Conservation (phyloP, 2,329 filamentous ascomycete species). For the Magnaporthales sp. region DNA sequence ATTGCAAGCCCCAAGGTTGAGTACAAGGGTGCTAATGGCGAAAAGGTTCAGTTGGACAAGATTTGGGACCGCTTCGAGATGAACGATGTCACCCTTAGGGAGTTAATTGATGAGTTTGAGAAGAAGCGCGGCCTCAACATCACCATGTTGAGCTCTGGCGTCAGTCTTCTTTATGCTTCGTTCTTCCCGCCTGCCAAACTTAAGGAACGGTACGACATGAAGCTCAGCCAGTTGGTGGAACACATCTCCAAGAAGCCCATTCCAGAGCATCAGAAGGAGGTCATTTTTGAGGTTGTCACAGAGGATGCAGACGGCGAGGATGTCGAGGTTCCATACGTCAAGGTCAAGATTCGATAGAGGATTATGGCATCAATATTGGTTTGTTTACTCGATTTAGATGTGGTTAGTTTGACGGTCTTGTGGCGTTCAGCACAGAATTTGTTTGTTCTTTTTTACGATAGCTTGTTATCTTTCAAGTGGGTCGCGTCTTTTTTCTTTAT, state of each 20-base stretch:
- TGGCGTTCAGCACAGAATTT: neutral
- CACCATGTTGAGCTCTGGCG: slow-evolving; percentile 94
- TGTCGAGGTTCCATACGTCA: slow-evolving; percentile 94
- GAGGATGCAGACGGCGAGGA: slow-evolving; percentile 87
- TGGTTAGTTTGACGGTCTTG: neutral
- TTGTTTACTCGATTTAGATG: neutral
- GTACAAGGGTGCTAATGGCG: slow-evolving; percentile 71
- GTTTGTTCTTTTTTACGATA: neutral
- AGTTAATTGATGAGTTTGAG: slow-evolving; percentile 78
- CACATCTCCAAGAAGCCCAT: slow-evolving; percentile 87
- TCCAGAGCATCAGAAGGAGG: slow-evolving; percentile 83
- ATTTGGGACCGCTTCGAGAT: slow-evolving; percentile 98
- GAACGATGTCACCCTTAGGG: slow-evolving; percentile 70
- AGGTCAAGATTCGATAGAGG: slow-evolving; percentile 56
- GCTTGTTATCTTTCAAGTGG: neutral
- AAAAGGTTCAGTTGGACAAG: slow-evolving; percentile 75
- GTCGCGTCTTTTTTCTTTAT: neutral
- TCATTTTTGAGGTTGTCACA: slow-evolving; percentile 93
- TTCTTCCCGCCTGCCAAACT: slow-evolving; percentile 77
- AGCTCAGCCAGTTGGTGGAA: slow-evolving; percentile 82
- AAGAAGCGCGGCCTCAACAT: slow-evolving; percentile 70
- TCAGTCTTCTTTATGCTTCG: slow-evolving; percentile 85
- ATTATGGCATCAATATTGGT: neutral
- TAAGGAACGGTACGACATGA: slow-evolving; percentile 74
- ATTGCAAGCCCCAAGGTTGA: slow-evolving; percentile 89